Conservation (phyloP, 768 basidiomycete species). For the Cystofilobasidium macerans region DNA sequence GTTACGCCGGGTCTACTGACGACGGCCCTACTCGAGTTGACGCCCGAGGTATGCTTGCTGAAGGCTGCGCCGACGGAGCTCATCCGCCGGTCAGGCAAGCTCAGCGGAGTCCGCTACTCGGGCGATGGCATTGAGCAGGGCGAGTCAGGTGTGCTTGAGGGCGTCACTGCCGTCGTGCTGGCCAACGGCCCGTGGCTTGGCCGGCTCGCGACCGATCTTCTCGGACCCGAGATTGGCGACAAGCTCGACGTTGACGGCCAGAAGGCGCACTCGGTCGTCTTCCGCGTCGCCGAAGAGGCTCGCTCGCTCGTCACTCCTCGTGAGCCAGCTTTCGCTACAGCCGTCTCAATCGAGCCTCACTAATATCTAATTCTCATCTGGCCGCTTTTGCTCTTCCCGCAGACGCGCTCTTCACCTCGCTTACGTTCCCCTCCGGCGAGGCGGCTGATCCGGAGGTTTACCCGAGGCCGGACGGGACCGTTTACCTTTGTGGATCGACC, state of each 20-base stretch:
- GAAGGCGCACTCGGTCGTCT: constrained; percentile 39
- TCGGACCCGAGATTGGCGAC: constrained; percentile 32
- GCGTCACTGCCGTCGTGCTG: constrained; percentile 58
- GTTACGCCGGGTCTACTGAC: constrained; percentile 37
- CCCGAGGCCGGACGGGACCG: constrained; percentile 36
- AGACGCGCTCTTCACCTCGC: constrained; percentile 22
- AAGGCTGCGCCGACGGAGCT: constrained; percentile 41
- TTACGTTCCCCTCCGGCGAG: constrained; percentile 10
- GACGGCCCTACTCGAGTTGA: constrained; percentile 45
- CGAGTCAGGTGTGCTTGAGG: constrained; percentile 31
- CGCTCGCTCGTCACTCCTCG: constrained; percentile 22
- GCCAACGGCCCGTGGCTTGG: constrained; percentile 84
- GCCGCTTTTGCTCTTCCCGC: neutral
- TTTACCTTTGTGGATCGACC: constrained; percentile 45
- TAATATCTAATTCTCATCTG: constrained; percentile 44
- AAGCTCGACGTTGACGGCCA: constrained; percentile 34
- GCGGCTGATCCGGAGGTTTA: constrained; percentile 42
- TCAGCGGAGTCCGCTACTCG: constrained; percentile 40
- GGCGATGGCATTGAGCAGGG: constrained; percentile 41
- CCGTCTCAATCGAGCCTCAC: constrained; percentile 32
- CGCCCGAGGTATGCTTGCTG: constrained; percentile 47
- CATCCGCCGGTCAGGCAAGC: constrained; percentile 29
- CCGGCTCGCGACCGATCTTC: constrained; percentile 40
- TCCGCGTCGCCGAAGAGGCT: constrained; percentile 33
- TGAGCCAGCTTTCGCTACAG: constrained; percentile 5